phyloP scores from a whole-genome alignment of 2,329 filamentous ascomycete genomes.

The Metarhizium guizhouense region DNA sequence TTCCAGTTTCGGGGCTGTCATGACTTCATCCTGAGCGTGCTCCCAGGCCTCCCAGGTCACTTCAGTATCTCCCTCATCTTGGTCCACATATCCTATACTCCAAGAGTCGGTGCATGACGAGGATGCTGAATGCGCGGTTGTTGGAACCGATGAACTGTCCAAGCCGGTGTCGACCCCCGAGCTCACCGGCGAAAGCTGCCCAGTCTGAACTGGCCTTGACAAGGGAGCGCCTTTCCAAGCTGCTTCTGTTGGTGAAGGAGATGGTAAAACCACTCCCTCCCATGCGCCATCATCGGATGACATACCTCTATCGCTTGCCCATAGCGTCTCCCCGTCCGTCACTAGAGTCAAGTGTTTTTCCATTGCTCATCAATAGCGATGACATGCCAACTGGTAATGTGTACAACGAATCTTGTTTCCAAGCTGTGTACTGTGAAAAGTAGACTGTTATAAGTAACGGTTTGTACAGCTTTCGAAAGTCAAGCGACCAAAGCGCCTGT shows the following conservation, averaged over 20 bases:
- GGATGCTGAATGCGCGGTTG: constrained; percentile 35
- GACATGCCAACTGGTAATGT: constrained; percentile 23
- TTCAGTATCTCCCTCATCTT: constrained; percentile 30
- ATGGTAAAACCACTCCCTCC: constrained; percentile 17
- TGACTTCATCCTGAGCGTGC: constrained; percentile 33
- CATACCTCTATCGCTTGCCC: constrained; percentile 37
- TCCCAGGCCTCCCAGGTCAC: constrained; percentile 44
- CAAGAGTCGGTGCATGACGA: constrained; percentile 38
- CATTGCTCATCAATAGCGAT: constrained; percentile 37
- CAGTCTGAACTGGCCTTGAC: constrained; percentile 26
- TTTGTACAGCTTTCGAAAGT: background rate
- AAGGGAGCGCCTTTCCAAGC: constrained; percentile 18
- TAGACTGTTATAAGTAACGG: background rate
- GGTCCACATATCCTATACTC: constrained; percentile 31
- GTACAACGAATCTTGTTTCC: background rate
- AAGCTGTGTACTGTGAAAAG: constrained; percentile 6
- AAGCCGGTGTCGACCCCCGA: constrained; percentile 35
- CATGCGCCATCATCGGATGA: constrained; percentile 31
- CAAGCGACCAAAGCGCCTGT: background rate
- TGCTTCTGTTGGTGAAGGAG: constrained; percentile 23
- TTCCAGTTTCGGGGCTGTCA: constrained; percentile 46
- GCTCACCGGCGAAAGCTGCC: constrained; percentile 46
- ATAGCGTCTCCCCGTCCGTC: constrained; percentile 33
- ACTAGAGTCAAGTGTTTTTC: constrained; percentile 33
- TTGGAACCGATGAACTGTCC: constrained; percentile 30